A percentile compares a stretch with the other conserved stretches of the same genome.
phyloP scores from a whole-genome alignment of 495 filamentous ascomycete genomes.

The Hypoxylon crocopeplum region DNA sequence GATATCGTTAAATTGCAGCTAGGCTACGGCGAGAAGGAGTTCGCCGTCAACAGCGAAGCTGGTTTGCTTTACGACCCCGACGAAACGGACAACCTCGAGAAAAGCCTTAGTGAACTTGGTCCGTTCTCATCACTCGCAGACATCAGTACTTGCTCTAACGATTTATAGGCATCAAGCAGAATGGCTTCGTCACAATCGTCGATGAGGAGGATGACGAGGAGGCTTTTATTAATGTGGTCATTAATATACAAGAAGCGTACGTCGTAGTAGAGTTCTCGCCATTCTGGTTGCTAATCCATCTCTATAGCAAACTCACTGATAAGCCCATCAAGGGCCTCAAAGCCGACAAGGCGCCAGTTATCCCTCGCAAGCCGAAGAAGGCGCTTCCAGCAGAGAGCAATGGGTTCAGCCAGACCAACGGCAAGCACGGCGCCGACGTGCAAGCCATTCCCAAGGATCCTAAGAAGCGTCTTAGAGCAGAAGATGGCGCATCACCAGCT shows the following conservation, averaged over 20 bases:
- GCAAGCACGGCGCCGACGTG: constrained; percentile 36
- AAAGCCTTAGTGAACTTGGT: constrained; percentile 81
- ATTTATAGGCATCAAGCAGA: constrained; percentile 60
- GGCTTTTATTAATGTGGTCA: constrained; percentile 81
- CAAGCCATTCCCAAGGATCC: constrained; percentile 23
- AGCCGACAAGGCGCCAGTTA: constrained; percentile 43
- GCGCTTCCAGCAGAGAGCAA: constrained; percentile 42
- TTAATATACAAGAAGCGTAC: constrained; percentile 64
- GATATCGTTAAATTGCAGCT: constrained; percentile 70
- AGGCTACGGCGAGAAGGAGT: constrained; percentile 80
- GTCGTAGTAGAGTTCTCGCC: constrained; percentile 20
- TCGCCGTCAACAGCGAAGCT: constrained; percentile 75
- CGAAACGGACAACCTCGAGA: constrained; percentile 81
- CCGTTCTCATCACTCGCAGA: constrained; percentile 36
- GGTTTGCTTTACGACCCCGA: constrained; percentile 86
- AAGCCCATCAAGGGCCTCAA: constrained; percentile 49
- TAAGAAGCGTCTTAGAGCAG: constrained; percentile 47
- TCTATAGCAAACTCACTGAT: constrained; percentile 42
- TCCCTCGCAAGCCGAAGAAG: constrained; percentile 56
- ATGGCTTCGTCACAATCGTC: constrained; percentile 81
- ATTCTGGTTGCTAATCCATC: constrained; percentile 5
- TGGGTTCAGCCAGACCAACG: constrained; percentile 35
- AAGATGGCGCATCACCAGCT: constrained; percentile 36
- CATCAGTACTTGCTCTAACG: constrained; percentile 32
- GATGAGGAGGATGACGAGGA: constrained; percentile 85